A percentile compares a stretch with the other conserved stretches of the same genome.
Conservation (phyloP, 202 grass and related monocot genomes). For the Hordeum pubiflorum region DNA sequence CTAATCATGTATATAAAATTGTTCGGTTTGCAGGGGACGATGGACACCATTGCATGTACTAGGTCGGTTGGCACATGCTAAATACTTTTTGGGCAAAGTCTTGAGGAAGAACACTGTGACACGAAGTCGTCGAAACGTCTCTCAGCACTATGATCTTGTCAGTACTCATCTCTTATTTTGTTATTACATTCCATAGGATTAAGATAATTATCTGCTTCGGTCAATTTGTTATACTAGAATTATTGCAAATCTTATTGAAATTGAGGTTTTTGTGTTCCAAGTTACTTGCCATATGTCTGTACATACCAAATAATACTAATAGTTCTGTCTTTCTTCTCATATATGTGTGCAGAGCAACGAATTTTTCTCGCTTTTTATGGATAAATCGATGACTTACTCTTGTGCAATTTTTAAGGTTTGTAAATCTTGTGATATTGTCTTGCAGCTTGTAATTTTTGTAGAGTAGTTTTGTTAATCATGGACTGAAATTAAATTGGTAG, state of each 20-base stretch:
- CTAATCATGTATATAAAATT: neutral
- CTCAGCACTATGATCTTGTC: neutral
- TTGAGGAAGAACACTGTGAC: conserved; percentile 42
- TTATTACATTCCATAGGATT: conserved; percentile 27
- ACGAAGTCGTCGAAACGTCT: conserved; percentile 18
- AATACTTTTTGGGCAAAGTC: conserved; percentile 35
- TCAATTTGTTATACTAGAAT: neutral
- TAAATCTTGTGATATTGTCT: neutral
- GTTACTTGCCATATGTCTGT: neutral
- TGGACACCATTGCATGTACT: conserved; percentile 45
- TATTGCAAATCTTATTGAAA: too few relatives aligned
- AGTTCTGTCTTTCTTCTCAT: neutral
- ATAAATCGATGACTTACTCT: conserved; percentile 16
- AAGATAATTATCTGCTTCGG: conserved; percentile 28
- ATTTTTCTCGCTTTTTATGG: conserved; percentile 6
- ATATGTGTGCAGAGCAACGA: neutral
- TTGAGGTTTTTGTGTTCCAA: neutral
- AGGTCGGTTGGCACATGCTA: conserved; percentile 36
- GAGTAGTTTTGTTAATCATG: neutral
- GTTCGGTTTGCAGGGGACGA: neutral
- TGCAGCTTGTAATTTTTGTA: neutral
- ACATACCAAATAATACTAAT: neutral
- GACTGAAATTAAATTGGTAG: neutral
- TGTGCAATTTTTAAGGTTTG: conserved; percentile 16
- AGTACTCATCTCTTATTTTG: neutral